Evolutionary conservation across 164 flowering plant species (phyloP).

Genomic region (Magnolia sinica): DNA sequence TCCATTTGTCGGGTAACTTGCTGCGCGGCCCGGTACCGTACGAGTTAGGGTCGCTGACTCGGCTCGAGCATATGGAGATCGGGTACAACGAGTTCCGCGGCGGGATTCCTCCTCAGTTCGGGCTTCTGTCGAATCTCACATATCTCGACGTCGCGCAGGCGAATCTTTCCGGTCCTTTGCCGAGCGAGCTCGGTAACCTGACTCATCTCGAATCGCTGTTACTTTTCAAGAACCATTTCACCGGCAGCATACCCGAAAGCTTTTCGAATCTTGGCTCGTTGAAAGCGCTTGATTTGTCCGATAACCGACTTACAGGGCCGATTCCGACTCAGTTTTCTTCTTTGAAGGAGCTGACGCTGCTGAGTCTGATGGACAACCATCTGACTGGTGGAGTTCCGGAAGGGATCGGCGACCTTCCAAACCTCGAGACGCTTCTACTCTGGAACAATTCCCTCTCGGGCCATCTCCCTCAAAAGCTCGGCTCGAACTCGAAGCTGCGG

Average conservation of each 20-base stretch:
- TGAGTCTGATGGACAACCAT: constrained; percentile 55
- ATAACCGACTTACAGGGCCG: constrained; percentile 56
- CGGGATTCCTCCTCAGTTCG: constrained; percentile 41
- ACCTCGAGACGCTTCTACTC: constrained; percentile 46
- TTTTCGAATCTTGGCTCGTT: constrained; percentile 32
- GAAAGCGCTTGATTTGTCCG: constrained; percentile 63
- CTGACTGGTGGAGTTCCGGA: constrained; percentile 66
- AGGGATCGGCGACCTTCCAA: constrained; percentile 61
- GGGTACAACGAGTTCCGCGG: constrained; percentile 68
- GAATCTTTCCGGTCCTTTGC: constrained; percentile 53
- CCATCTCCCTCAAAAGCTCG: constrained; percentile 58
- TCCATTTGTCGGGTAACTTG: constrained; percentile 64
- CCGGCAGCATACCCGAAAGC: constrained; percentile 63
- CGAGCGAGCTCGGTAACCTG: constrained; percentile 49
- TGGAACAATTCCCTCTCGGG: constrained; percentile 84
- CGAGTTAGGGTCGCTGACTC: constrained; percentile 38
- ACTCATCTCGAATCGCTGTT: constrained; percentile 46
- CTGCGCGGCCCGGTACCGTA: constrained; percentile 61
- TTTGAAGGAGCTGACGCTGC: constrained; percentile 36
- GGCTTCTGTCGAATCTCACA: constrained; percentile 38
- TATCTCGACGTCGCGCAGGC: constrained; percentile 62
- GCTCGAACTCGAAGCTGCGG: constrained; percentile 48
- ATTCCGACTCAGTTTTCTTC: constrained; percentile 46
- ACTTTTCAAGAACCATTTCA: constrained; percentile 57
- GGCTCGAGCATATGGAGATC: constrained; percentile 66